Percentiles rank a stretch among this genome's conserved stretches.
Evolutionary conservation across 2,329 filamentous ascomycete genomes (phyloP).

Genomic region (Zasmidium angulare): DNA sequence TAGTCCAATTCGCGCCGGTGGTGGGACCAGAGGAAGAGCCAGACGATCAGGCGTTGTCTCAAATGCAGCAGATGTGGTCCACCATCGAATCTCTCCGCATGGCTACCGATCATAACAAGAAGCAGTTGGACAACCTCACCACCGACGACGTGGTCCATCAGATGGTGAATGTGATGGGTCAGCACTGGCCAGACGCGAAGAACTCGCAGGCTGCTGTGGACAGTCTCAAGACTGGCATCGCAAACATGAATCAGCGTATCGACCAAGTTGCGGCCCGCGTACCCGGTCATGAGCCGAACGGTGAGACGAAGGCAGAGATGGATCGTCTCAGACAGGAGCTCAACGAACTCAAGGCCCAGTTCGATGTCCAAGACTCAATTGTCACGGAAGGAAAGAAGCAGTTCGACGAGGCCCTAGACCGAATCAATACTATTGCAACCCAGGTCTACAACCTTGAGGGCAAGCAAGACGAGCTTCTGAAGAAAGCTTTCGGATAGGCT

Average conservation of each 20-base stretch:
- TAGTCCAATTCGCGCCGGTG: background rate
- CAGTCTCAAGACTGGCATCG: background rate
- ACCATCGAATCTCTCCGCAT: background rate
- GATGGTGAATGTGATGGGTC: constrained; percentile 5
- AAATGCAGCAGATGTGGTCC: background rate
- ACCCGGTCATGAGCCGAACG: background rate
- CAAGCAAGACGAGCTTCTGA: too few species aligned
- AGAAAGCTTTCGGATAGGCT: too few species aligned
- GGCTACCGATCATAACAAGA: background rate
- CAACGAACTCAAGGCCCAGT: background rate
- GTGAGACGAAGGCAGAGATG: background rate
- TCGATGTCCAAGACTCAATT: background rate
- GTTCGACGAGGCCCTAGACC: too few species aligned
- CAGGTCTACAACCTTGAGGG: too few species aligned
- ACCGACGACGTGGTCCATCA: constrained; percentile 5
- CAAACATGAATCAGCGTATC: background rate
- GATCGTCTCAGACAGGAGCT: background rate
- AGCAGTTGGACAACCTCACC: constrained; percentile 7
- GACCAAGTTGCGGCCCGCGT: background rate
- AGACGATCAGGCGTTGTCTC: background rate
- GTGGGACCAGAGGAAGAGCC: background rate
- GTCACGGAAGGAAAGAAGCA: background rate
- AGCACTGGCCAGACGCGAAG: constrained; percentile 4
- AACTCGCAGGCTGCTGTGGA: background rate
- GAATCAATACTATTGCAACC: too few species aligned